Percentiles rank a stretch among this genome's conserved stretches.
phyloP scores from a whole-genome alignment of 768 basidiomycete species.

The Rhodotorula babjevae region DNA sequence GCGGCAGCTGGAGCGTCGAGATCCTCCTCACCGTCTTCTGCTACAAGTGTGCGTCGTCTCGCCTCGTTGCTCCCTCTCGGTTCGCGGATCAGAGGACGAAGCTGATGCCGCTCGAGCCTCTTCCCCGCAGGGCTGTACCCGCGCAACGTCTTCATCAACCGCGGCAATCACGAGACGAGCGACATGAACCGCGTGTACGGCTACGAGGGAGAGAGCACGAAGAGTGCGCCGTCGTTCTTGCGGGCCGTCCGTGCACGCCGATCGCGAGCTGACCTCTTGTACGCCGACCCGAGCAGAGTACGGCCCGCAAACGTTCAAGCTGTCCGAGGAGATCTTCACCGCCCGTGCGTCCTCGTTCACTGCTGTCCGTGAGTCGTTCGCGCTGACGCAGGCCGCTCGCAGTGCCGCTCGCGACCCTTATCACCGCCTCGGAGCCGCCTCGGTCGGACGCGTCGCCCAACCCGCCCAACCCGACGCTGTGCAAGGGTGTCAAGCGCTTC shows the following conservation, averaged over 20 bases:
- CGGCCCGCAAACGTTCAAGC: slow-evolving; percentile 51
- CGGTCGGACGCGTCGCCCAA: slow-evolving; percentile 48
- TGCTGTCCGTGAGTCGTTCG: neutral
- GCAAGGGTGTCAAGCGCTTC: slow-evolving; percentile 75
- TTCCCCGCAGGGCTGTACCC: slow-evolving; percentile 74
- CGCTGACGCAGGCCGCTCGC: neutral
- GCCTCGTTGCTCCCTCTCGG: neutral
- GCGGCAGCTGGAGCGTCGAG: slow-evolving; percentile 92
- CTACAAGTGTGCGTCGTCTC: slow-evolving; percentile 62
- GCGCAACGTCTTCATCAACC: slow-evolving; percentile 80
- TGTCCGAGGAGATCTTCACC: slow-evolving; percentile 92
- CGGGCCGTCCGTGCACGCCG: too few relatives aligned
- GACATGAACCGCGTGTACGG: slow-evolving; percentile 89
- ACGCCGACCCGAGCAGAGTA: slow-evolving; percentile 79
- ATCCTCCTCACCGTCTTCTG: slow-evolving; percentile 89
- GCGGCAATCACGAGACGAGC: slow-evolving; percentile 93
- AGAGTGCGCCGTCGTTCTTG: neutral
- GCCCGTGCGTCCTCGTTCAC: slow-evolving; percentile 53
- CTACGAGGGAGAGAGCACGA: slow-evolving; percentile 61
- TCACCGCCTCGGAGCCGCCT: slow-evolving; percentile 65
- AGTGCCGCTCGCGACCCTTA: slow-evolving; percentile 87
- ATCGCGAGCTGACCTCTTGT: neutral
- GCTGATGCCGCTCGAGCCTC: neutral
- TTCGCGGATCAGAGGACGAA: neutral
- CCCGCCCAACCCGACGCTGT: slow-evolving; percentile 63